Conservation (phyloP, 805 yeast species). For the Candida rishiriensis region DNA sequence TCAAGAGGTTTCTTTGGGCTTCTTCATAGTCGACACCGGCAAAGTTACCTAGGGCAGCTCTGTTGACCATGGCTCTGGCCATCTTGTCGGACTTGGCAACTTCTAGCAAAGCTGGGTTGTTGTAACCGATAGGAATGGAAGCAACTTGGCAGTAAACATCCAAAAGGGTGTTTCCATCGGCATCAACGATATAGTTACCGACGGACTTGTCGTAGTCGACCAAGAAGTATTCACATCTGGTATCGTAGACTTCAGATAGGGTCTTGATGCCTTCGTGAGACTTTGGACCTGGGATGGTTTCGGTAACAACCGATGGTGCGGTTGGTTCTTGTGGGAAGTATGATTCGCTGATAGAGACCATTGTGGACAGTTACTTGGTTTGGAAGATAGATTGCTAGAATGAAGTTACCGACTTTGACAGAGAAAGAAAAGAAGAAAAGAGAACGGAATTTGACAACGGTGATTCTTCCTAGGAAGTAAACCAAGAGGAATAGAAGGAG, state of each 20-base stretch:
- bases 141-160: constrained; percentile 84
- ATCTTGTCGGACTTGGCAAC: constrained; percentile 66
- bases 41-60: constrained; percentile 83
- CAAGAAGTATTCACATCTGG: constrained; percentile 68
- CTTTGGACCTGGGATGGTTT: constrained; percentile 72
- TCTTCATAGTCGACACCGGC: constrained; percentile 59
- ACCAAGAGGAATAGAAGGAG: too few species aligned
- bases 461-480: too few species aligned
- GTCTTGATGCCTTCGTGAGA: constrained; percentile 47
- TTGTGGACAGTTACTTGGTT: neutral
- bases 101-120: constrained; percentile 69
- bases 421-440: too few species aligned
- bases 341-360: constrained; percentile 41
- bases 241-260: constrained; percentile 61
- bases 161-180: constrained; percentile 69
- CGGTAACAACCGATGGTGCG: constrained; percentile 57
- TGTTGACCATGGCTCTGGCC: constrained; percentile 69
- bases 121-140: constrained; percentile 81
- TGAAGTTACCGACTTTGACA: constrained; percentile 10
- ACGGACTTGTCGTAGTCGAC: constrained; percentile 70
- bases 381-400: neutral
- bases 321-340: constrained; percentile 81
- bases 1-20: constrained; percentile 53
- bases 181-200: constrained; percentile 80
- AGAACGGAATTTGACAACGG: too few species aligned